phyloP scores from a whole-genome alignment of 345 rosid genomes.

The Capsella bursapastoris region DNA sequence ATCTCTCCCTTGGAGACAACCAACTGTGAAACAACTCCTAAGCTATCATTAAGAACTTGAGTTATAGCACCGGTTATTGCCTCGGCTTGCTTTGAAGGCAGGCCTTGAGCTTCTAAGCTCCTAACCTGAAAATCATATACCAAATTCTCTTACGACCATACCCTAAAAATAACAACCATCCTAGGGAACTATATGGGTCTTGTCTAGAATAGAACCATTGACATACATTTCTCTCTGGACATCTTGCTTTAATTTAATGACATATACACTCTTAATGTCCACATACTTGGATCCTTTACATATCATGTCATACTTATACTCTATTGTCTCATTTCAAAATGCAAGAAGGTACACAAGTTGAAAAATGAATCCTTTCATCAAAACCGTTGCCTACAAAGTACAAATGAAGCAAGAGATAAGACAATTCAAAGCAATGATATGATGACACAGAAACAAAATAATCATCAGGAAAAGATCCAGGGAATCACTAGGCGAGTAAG shows the following conservation, averaged over 20 bases:
- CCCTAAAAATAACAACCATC: background rate
- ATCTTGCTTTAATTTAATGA: too few relatives aligned
- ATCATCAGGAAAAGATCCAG: background rate
- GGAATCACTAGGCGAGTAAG: background rate
- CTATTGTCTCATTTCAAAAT: background rate
- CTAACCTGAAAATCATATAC: slow-evolving; percentile 61
- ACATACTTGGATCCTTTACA: too few relatives aligned
- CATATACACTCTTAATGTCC: too few relatives aligned
- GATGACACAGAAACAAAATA: background rate
- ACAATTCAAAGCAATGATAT: slow-evolving; percentile 15
- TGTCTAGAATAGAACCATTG: slow-evolving; percentile 1
- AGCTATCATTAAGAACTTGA: slow-evolving; percentile 71
- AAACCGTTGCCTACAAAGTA: background rate
- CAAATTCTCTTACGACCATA: slow-evolving; percentile 11
- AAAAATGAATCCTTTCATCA: background rate
- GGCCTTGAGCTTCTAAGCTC: slow-evolving; percentile 77
- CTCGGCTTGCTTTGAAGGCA: slow-evolving; percentile 93
- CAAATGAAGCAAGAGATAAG: background rate
- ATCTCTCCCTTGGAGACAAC: slow-evolving; percentile 78
- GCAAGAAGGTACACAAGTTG: background rate
- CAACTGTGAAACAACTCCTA: slow-evolving; percentile 77
- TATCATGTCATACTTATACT: background rate
- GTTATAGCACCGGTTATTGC: slow-evolving; percentile 81
- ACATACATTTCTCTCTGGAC: too few relatives aligned
- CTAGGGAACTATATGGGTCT: background rate